Base-by-base conservation (phyloP, 768 basidiomycete genomes). In the Podaxis sp. region DNA sequence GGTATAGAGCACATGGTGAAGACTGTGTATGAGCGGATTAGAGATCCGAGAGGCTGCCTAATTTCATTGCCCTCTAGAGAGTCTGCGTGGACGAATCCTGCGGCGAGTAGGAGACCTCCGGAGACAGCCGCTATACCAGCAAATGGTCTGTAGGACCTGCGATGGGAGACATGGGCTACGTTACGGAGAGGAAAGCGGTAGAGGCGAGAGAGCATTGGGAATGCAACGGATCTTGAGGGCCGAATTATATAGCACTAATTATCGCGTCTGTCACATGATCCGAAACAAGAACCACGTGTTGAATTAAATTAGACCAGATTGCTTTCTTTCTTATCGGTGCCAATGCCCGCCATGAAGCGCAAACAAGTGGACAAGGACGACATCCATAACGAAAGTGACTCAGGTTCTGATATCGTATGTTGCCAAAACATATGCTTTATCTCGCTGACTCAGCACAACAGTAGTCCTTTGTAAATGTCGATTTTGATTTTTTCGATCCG, bases 401-500 rank as follows among this genome's bases (percentile, higher is more conserved):
- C 69, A 52, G 79, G 73, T 63, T 80, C 74, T n/a, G 72, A 72
- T 35, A 61, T 70, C 46, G 68, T 71, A 67, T 65, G 68, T 64
- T 25, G 51, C 25, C 9, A 51, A 55, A 18, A 16, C 18, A 32
- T 37, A 21, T 25, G 38, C 28, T 44, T 28, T 47, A 9, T 53
- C 10, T 51, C 56, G 67, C 62, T 67, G 73, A 62, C 62, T 65
- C 53, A 74, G 74, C 76, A 85, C 82, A 82, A 78, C 69, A 48
- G 36, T 46, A 66, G 65, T 66, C 65, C 60, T 80, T 89, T 67
- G 81, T 95, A 74, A 83, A 95, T 72, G 89, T 95, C 65, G 88
- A 90, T 68, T 98, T 98, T 68, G 94, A 97, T 65, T 98, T 97
- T 71, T 95, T 92, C 80, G 88, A 92, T 71, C 86, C 92, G 5